These are phyloP conservation scores for Vitellaria paradoxa DNA, from an alignment of 179 eudicot species.

Conservation along the genomic window DNA sequence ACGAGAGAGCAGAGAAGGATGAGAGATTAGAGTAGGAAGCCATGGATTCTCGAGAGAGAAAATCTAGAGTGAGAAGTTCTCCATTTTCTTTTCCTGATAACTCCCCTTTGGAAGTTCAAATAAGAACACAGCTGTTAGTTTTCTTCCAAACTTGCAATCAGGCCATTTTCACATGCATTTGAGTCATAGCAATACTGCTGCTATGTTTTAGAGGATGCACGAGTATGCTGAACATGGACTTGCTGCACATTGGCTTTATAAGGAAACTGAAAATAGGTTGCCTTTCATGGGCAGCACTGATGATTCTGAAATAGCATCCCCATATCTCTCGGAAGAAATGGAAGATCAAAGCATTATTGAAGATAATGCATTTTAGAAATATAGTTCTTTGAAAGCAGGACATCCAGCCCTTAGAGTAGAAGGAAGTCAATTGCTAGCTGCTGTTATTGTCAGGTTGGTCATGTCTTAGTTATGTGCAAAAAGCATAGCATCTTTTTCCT, in stretches of 20 bases:
- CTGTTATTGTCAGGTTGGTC: constrained; percentile 74
- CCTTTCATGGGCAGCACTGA: constrained; percentile 30
- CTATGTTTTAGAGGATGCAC: constrained; percentile 72
- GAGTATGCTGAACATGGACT: constrained; percentile 93
- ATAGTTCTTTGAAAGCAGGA: constrained; percentile 62
- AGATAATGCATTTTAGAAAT: constrained; percentile 40
- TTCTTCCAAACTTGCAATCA: constrained; percentile 13
- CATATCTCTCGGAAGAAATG: constrained; percentile 43
- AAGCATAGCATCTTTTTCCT: background rate
- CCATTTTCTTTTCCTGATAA: too few species aligned
- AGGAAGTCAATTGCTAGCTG: constrained; percentile 93
- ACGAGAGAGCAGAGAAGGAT: too few species aligned
- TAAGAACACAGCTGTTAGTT: constrained; percentile 74
- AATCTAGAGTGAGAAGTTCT: too few species aligned
- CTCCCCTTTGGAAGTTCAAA: constrained; percentile 90
- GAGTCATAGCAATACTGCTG: background rate
- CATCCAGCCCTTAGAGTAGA: constrained; percentile 91
- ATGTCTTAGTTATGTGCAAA: constrained; percentile 9
- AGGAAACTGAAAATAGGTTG: constrained; percentile 61
- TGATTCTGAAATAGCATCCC: constrained; percentile 41
- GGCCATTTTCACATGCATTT: constrained; percentile 15
- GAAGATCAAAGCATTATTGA: constrained; percentile 46
- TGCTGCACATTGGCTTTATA: constrained; percentile 99
- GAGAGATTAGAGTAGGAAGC: too few species aligned
- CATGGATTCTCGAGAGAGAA: too few species aligned